Evolutionary conservation across 345 rosid species (phyloP).

Genomic region (Salix viminalis): DNA sequence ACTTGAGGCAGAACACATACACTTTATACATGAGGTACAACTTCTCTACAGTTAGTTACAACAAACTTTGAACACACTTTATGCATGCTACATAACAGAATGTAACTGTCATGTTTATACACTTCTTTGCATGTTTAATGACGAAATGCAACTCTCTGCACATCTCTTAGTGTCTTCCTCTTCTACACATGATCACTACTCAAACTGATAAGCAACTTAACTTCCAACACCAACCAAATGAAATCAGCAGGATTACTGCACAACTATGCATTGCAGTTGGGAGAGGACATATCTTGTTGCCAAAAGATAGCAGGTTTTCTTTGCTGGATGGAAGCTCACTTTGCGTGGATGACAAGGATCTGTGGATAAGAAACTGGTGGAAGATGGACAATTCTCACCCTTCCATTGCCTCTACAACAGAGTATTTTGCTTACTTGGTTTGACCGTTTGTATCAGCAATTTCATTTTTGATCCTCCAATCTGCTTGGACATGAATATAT

Average conservation of each 20-base stretch:
- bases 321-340: slow-evolving; percentile 89
- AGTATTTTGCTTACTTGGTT: slow-evolving; percentile 73
- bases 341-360: slow-evolving; percentile 90
- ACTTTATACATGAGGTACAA: no score
- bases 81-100: no score
- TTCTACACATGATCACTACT: no score
- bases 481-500: not conserved
- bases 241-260: slow-evolving; percentile 83
- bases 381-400: slow-evolving; percentile 83
- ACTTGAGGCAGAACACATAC: no score
- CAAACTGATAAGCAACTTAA: no score
- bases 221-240: slow-evolving; percentile 77
- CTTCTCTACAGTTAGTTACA: no score
- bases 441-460: slow-evolving; percentile 24
- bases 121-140: no score
- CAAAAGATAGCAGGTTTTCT: slow-evolving; percentile 53
- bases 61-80: no score
- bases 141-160: no score
- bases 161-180: no score
- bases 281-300: slow-evolving; percentile 72
- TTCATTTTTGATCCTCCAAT: not conserved
- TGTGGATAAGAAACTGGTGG: slow-evolving; percentile 70
- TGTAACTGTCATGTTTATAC: no score
- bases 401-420: slow-evolving; percentile 78
- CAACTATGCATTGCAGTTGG: slow-evolving; percentile 80